Evolutionary conservation across 2,329 filamentous ascomycete species (phyloP), one percentile per base, ranked within the genome.

Genomic region (Diaporthe aspalathi): DNA sequence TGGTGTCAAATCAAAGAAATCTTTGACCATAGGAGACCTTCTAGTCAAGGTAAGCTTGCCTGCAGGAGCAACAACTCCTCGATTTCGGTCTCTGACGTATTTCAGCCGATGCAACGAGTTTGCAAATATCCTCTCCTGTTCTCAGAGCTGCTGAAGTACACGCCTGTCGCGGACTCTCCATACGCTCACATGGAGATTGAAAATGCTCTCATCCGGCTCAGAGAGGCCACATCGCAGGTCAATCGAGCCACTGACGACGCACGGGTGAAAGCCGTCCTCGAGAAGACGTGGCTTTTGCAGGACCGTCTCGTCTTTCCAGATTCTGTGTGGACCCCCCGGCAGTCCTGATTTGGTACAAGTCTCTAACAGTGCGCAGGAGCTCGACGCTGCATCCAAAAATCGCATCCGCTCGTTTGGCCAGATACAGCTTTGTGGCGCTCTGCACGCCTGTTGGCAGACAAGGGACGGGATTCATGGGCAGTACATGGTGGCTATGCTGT

Each of bases 111-210:
- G 24, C 95, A 99, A 81, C 89, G 95, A 69, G 89, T 98, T 27
- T 97, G 94, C 84, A 94, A 93, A 82, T 98, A 98, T 78, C 94
- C 94, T 14, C 84, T 99, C 5, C 84, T 98, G 2, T 95, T 98
- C 77, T 87, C 90, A 6, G 94, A 98, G 77, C 85, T 99, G 11
- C 86, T 95, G 72, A 95, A 92, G 77, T 88, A 92, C 75, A 98
- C 95, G 0, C 93, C 94, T 2, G 93, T 94, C 1, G 91, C 89
- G 69, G 95, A 98, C 78, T 97, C 94, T 77, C 94, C 94, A 0
- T 90, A 90, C 73, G 92, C 94, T 1, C 93, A 97, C 80, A 90
- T 92, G 79, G 92, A 94, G 67, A 89, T 98, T 22, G 91, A 94
- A 72, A 91, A 90, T 74, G 88, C 93, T 0, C 84, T 97, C 40